Percentiles rank a stretch among this genome's conserved stretches.
Evolutionary conservation across 768 basidiomycete genomes (phyloP).

Genomic region (Pleurotus giganteus): DNA sequence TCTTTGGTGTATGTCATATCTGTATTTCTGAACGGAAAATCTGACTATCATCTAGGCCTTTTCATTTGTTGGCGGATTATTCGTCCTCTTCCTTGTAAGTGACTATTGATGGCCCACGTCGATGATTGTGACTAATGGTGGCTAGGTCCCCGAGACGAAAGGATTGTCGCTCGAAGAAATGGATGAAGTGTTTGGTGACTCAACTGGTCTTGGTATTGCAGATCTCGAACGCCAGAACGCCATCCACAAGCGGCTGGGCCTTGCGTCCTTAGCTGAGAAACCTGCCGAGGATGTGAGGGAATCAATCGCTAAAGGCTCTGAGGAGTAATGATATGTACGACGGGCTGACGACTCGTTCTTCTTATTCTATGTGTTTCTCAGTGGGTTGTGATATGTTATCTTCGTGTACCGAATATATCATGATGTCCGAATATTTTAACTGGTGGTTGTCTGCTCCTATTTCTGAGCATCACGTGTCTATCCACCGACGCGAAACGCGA

Average conservation of each 20-base stretch:
- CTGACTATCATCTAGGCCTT: slow-evolving; percentile 39
- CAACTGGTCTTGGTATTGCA: slow-evolving; percentile 47
- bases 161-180: slow-evolving; percentile 75
- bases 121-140: slow-evolving; percentile 2
- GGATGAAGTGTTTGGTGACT: slow-evolving; percentile 72
- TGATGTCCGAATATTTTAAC: too few relatives aligned
- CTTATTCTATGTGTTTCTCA: too few relatives aligned
- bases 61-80: slow-evolving; percentile 65
- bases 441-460: too few relatives aligned
- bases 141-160: slow-evolving; percentile 70
- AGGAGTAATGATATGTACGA: background rate
- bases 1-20: slow-evolving; percentile 73
- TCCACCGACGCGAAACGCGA: too few relatives aligned
- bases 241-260: slow-evolving; percentile 65
- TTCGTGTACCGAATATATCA: too few relatives aligned
- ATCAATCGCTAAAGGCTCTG: background rate
- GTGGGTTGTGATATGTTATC: too few relatives aligned
- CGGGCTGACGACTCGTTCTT: too few relatives aligned
- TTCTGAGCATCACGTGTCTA: too few relatives aligned
- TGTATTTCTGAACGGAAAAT: slow-evolving; percentile 9
- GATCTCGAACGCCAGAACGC: slow-evolving; percentile 47
- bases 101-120: background rate
- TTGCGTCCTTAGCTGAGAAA: slow-evolving; percentile 25
- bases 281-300: background rate
- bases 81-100: slow-evolving; percentile 63